Evolutionary conservation across 2,329 filamentous ascomycete species (phyloP).

Genomic region (Hortaea sp.): DNA sequence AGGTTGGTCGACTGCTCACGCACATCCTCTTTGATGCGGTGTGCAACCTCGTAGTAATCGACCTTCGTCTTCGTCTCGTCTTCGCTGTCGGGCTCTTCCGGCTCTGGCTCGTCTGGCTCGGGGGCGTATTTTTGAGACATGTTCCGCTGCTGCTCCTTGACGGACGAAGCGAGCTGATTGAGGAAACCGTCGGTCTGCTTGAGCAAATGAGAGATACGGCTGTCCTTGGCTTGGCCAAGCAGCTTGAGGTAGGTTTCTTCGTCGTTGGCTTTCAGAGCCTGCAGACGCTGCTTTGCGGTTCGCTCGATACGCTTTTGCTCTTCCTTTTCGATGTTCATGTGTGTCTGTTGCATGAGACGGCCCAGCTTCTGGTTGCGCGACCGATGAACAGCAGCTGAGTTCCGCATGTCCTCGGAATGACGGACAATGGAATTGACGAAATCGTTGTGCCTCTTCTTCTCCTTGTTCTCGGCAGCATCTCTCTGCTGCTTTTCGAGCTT

Average conservation of each 20-base stretch:
- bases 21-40: constrained; percentile 90
- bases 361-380: constrained; percentile 76
- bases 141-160: constrained; percentile 85
- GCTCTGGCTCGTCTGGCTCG: constrained; percentile 43
- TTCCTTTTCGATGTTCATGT: constrained; percentile 96
- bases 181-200: constrained; percentile 97
- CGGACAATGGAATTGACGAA: constrained; percentile 79
- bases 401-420: constrained; percentile 69
- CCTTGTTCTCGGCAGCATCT: constrained; percentile 86
- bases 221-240: constrained; percentile 97
- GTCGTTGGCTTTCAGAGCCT: constrained; percentile 96
- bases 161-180: constrained; percentile 86
- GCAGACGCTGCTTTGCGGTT: constrained; percentile 97
- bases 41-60: constrained; percentile 97
- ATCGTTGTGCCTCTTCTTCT: constrained; percentile 95
- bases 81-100: constrained; percentile 59
- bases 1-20: constrained; percentile 72
- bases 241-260: constrained; percentile 98
- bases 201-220: constrained; percentile 93
- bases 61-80: constrained; percentile 66
- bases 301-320: constrained; percentile 97
- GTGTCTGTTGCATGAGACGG: constrained; percentile 77
- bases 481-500: constrained; percentile 98
- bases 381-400: constrained; percentile 55
- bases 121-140: constrained; percentile 70